Percentiles rank a stretch among this genome's conserved stretches.
phyloP scores from a whole-genome alignment of 331 rosid genomes.

The Acacia concinna region DNA sequence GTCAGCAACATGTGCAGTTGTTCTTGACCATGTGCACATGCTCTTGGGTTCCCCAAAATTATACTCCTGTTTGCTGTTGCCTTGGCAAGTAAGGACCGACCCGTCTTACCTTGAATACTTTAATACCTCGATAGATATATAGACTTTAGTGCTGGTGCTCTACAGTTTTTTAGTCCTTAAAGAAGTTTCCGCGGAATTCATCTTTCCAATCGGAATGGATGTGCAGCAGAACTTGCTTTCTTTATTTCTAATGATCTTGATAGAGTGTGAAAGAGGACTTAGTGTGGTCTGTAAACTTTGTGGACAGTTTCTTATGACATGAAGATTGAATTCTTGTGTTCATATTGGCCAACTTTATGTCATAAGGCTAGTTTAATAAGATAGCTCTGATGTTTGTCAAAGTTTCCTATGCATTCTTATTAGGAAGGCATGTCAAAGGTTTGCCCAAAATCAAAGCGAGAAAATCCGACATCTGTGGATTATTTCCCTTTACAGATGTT shows the following conservation, averaged over 20 bases:
- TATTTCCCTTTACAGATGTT: not conserved
- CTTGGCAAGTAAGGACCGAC: slow-evolving; percentile 30
- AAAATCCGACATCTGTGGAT: not conserved
- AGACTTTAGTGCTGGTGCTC: not conserved
- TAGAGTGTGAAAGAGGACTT: not conserved
- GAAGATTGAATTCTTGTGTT: not conserved
- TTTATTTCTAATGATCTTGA: not conserved
- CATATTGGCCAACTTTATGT: not conserved
- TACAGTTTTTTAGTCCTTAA: not conserved
- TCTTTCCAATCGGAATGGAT: not conserved
- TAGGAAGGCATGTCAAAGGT: not conserved
- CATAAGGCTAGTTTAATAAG: not conserved
- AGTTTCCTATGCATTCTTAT: not conserved
- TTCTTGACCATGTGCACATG: slow-evolving; percentile 41
- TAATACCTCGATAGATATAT: not conserved
- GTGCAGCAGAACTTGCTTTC: not conserved
- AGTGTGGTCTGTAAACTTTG: not conserved
- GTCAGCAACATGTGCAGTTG: slow-evolving; percentile 28
- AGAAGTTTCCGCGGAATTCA: not conserved
- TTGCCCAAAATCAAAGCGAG: not conserved
- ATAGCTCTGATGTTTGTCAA: not conserved
- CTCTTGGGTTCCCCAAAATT: slow-evolving; percentile 15
- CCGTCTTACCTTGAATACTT: not conserved
- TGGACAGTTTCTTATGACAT: not conserved
- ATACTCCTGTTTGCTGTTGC: slow-evolving; percentile 34